Evolutionary conservation across 148 eudicot genomes (phyloP).

Genomic region (Chenopodium album): DNA sequence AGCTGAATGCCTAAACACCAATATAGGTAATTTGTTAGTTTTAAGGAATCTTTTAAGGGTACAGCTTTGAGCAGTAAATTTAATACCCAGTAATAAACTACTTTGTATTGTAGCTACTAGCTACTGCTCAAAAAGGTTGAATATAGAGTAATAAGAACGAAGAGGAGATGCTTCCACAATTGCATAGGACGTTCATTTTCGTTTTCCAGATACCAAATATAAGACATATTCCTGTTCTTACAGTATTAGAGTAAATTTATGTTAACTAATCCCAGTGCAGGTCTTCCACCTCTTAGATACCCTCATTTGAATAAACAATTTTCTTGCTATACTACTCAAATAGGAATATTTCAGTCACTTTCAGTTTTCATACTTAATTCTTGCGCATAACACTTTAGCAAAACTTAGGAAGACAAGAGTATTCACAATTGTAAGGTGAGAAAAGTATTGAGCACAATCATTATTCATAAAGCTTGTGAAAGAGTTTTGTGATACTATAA

Average conservation of each 20-base stretch:
- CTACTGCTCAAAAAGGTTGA: neutral
- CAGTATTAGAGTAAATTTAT: neutral
- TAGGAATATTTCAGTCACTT: neutral
- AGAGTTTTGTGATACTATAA: neutral
- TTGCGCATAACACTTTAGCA: neutral
- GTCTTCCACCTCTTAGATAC: neutral
- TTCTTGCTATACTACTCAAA: neutral
- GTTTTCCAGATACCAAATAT: neutral
- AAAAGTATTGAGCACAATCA: neutral
- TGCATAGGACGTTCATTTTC: neutral
- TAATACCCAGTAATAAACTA: no score
- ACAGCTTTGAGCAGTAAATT: neutral
- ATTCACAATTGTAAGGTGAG: neutral
- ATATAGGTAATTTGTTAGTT: slow-evolving; percentile 1
- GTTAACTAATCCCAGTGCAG: neutral
- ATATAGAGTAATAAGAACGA: neutral
- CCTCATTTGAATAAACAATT: neutral
- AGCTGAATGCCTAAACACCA: slow-evolving; percentile 79
- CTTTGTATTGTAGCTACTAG: neutral
- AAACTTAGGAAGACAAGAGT: no score
- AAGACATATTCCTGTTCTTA: no score
- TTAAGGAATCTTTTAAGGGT: neutral
- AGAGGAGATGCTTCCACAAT: neutral
- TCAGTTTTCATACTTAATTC: neutral
- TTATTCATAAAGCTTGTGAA: neutral